phyloP scores from a whole-genome alignment of 495 filamentous ascomycete species.

The Xylaria curta region DNA sequence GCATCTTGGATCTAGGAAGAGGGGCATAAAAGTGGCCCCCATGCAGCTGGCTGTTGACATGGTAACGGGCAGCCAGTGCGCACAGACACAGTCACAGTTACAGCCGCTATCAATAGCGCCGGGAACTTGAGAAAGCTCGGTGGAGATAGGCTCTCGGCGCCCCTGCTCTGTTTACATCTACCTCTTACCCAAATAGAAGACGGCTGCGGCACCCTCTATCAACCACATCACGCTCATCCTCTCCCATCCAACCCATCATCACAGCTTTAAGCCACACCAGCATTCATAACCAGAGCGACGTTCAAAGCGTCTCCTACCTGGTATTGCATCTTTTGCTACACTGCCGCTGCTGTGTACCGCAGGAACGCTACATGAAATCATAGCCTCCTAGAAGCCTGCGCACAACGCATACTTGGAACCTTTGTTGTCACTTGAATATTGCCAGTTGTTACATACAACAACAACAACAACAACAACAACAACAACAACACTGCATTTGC shows the following conservation, averaged over 20 bases:
- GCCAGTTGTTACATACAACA: background rate
- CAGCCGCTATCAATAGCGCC: slow-evolving; percentile 25
- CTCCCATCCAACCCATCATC: slow-evolving; percentile 1
- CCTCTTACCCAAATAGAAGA: slow-evolving; percentile 30
- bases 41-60: slow-evolving; percentile 6
- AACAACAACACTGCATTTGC: background rate
- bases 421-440: slow-evolving; percentile 15
- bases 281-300: slow-evolving; percentile 21
- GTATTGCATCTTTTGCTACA: slow-evolving; percentile 29
- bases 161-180: slow-evolving; percentile 31
- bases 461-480: background rate
- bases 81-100: background rate
- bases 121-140: slow-evolving; percentile 20
- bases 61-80: slow-evolving; percentile 7
- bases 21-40: slow-evolving; percentile 18
- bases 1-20: background rate
- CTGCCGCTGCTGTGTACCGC: slow-evolving; percentile 20
- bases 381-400: slow-evolving; percentile 16
- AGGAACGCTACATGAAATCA: slow-evolving; percentile 1
- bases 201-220: slow-evolving; percentile 5
- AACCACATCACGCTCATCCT: slow-evolving; percentile 16
- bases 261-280: slow-evolving; percentile 8
- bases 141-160: slow-evolving; percentile 16
- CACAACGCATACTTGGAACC: slow-evolving; percentile 4
- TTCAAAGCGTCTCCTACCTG: slow-evolving; percentile 4